phyloP scores from a whole-genome alignment of 148 eudicot genomes.

The Spergularia bocconei region DNA sequence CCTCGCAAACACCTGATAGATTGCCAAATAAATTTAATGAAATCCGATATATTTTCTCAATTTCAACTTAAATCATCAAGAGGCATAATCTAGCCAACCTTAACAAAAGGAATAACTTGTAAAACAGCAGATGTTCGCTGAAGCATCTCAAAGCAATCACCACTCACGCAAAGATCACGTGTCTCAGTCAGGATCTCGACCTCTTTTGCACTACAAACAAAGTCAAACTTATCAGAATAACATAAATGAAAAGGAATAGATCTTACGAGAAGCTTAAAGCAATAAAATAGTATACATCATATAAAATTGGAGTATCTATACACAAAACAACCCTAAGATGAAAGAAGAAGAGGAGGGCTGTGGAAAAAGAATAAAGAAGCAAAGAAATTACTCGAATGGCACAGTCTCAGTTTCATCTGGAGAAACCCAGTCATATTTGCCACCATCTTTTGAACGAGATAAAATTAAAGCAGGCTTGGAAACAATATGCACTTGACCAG shows the following conservation, averaged over 20 bases:
- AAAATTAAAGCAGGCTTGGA: slow-evolving; percentile 78
- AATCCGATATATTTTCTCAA: not conserved
- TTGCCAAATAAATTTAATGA: slow-evolving; percentile 5
- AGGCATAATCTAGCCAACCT: slow-evolving; percentile 42
- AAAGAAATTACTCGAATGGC: slow-evolving; percentile 48
- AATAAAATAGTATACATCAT: not conserved
- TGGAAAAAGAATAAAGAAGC: not conserved
- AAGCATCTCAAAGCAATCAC: slow-evolving; percentile 91
- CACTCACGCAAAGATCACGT: slow-evolving; percentile 85
- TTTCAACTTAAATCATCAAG: not conserved
- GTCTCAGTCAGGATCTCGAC: slow-evolving; percentile 71
- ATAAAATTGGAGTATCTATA: not conserved
- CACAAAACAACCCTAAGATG: not conserved
- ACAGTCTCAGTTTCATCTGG: slow-evolving; percentile 79
- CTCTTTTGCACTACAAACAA: slow-evolving; percentile 52
- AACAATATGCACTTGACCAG: slow-evolving; percentile 87
- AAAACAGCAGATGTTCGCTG: slow-evolving; percentile 70
- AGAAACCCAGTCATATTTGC: slow-evolving; percentile 78
- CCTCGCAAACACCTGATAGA: slow-evolving; percentile 85
- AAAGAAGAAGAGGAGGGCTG: not conserved
- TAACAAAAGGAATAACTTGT: slow-evolving; percentile 83
- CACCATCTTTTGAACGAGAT: slow-evolving; percentile 36
- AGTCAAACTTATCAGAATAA: not conserved
- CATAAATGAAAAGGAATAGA: slow-evolving; percentile 4
- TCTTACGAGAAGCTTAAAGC: not conserved